phyloP scores from a whole-genome alignment of 2,329 filamentous ascomycete species.

The Aureobasidium vineae region DNA sequence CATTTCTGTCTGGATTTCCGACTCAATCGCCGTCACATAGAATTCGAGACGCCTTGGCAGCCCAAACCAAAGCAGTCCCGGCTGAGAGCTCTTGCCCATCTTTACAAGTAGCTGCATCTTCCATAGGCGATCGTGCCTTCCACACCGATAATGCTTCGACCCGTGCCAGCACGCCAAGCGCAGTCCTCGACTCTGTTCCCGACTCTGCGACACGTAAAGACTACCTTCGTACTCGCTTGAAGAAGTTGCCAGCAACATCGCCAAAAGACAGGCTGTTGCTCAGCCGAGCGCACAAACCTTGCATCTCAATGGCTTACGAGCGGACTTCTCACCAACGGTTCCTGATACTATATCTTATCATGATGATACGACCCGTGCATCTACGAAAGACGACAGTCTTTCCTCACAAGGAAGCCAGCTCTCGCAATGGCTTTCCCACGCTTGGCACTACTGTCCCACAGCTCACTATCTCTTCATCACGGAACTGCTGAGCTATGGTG shows the following conservation, averaged over 20 bases:
- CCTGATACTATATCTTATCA: neutral
- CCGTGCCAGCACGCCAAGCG: neutral
- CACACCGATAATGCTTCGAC: neutral
- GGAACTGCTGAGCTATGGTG: neutral
- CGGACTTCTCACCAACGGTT: neutral
- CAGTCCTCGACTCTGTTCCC: neutral
- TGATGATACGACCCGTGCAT: neutral
- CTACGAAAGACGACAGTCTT: neutral
- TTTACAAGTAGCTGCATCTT: neutral
- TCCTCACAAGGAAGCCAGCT: neutral
- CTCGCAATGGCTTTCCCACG: neutral
- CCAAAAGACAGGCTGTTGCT: neutral
- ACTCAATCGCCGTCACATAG: neutral
- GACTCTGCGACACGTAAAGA: neutral
- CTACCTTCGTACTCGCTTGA: neutral
- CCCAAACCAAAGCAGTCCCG: neutral
- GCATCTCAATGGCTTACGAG: neutral
- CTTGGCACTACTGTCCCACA: neutral
- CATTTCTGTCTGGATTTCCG: neutral
- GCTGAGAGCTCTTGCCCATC: neutral
- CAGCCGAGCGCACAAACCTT: neutral
- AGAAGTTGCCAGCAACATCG: neutral
- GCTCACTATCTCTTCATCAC: constrained; percentile 8
- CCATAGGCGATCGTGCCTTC: neutral
- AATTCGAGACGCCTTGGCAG: neutral